A percentile compares a stretch with the other conserved stretches of the same genome.
phyloP scores from a whole-genome alignment of 495 filamentous ascomycete genomes.

The Lentithecium fluviatile region DNA sequence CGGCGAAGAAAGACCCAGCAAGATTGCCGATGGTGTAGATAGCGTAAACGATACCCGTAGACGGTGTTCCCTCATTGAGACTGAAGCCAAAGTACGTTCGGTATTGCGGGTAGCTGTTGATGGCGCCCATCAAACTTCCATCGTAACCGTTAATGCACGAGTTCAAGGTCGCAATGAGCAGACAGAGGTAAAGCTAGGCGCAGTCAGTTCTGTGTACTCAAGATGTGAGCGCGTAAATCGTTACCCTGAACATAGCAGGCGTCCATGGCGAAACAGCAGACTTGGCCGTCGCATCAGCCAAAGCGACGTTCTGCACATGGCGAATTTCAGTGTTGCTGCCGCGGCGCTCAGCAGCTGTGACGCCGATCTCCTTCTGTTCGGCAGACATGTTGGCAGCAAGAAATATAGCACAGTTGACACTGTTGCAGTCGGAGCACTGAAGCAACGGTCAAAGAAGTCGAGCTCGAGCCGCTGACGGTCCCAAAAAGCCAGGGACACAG shows the following conservation, averaged over 20 bases:
- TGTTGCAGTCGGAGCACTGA: neutral
- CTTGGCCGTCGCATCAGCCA: slow-evolving; percentile 36
- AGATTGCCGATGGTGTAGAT: slow-evolving; percentile 62
- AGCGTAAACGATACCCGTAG: slow-evolving; percentile 55
- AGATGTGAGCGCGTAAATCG: neutral
- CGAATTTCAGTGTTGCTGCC: slow-evolving; percentile 19
- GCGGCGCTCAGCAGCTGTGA: slow-evolving; percentile 18
- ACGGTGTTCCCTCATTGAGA: slow-evolving; percentile 43
- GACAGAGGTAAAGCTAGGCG: slow-evolving; percentile 45
- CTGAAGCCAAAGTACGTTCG: slow-evolving; percentile 46
- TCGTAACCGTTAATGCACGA: slow-evolving; percentile 55
- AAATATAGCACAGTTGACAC: neutral
- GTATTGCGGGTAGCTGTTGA: slow-evolving; percentile 49
- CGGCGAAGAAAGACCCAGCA: slow-evolving; percentile 55
- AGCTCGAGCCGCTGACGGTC: slow-evolving; percentile 22
- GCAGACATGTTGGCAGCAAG: slow-evolving; percentile 6
- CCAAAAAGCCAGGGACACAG: slow-evolving; percentile 6
- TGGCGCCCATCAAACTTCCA: slow-evolving; percentile 46
- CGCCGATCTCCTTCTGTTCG: neutral
- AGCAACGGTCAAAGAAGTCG: slow-evolving; percentile 1
- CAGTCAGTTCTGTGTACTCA: slow-evolving; percentile 4
- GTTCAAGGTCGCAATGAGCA: slow-evolving; percentile 49
- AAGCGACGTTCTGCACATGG: slow-evolving; percentile 38
- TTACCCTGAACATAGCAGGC: slow-evolving; percentile 34
- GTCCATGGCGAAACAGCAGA: slow-evolving; percentile 32